Evolutionary conservation across 2,329 filamentous ascomycete genomes (phyloP), one percentile per base, ranked within the genome.

Genomic region (Diaporthe velutina): DNA sequence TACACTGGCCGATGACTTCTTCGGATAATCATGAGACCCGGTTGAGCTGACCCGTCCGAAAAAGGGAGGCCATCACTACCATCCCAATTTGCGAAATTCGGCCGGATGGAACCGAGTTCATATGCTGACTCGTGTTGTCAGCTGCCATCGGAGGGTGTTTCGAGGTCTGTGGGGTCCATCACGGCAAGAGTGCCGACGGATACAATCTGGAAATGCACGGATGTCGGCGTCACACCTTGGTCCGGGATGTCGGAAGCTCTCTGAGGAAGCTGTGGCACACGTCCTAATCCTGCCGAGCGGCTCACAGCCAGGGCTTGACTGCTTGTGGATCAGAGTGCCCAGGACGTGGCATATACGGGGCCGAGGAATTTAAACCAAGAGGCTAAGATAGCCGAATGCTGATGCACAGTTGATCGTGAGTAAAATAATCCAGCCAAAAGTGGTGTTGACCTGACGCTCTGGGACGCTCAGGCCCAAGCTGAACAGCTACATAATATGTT

Each of bases 41-140:
- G 64, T 13, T 54, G n/a, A 25, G 3, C 28, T 38, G 7, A 54
- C 2, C 10, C 15, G 3, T 40, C 48, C 64, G 13, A 5, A 38
- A 52, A 52, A 68, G 35, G 48, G 30, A 68, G 64, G 48, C 33
- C n/a, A 68, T 68, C 48, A 40, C 48, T 19, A n/a, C 33, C 22
- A 48, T 52, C 48, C 17, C 22, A 40, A 54, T 68, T 40, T 54
- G 33, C 61, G 61, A 67, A 13, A 10, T 25, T 67, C 45, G 61
- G 48, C 45, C 30, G 33, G 30, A 68, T 54, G 48, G 33, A 22
- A 8, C 64, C 48, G 48, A 19, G 13, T 40, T 54, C 22, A 19
- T 28, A 15, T 7, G 25, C 30, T 68, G 64, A 68, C 64, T 68
- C 64, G 64, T 30, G 64, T 28, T 9, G 13, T 25, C 64, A 22